Evolutionary conservation across 768 basidiomycete species (phyloP).

Genomic region (Pholiota microspora): DNA sequence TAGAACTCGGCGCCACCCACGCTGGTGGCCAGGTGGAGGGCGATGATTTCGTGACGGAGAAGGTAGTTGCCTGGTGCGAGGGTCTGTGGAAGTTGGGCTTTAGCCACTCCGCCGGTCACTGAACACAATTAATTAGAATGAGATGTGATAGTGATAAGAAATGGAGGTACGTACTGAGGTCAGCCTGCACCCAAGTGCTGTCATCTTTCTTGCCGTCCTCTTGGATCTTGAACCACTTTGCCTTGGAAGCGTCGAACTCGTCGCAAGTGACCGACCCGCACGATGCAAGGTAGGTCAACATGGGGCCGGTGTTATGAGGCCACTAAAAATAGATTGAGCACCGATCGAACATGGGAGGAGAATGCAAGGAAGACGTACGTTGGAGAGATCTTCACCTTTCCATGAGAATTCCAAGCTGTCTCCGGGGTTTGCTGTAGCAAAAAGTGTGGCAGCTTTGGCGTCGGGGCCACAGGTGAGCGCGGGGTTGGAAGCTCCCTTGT

Average conservation of each 20-base stretch:
- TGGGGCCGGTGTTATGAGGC: slow-evolving; percentile 61
- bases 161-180: slow-evolving; percentile 42
- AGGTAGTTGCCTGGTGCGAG: slow-evolving; percentile 71
- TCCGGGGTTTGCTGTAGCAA: slow-evolving; percentile 59
- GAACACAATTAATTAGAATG: not conserved
- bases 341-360: not conserved
- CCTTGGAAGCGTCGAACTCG: slow-evolving; percentile 53
- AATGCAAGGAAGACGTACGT: slow-evolving; percentile 24
- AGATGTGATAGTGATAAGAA: not conserved
- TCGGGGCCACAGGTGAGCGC: slow-evolving; percentile 59
- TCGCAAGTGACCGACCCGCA: slow-evolving; percentile 59
- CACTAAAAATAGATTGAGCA: slow-evolving; percentile 26
- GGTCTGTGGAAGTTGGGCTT: slow-evolving; percentile 43
- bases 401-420: slow-evolving; percentile 55
- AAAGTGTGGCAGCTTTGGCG: slow-evolving; percentile 46
- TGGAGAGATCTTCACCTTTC: slow-evolving; percentile 42
- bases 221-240: slow-evolving; percentile 76
- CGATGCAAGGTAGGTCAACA: slow-evolving; percentile 72
- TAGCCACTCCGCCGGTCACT: slow-evolving; percentile 41
- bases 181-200: slow-evolving; percentile 49
- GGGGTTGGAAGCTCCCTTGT: slow-evolving; percentile 55
- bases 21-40: slow-evolving; percentile 61
- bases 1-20: slow-evolving; percentile 78
- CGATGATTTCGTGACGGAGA: slow-evolving; percentile 78
- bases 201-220: slow-evolving; percentile 43